phyloP scores from a whole-genome alignment of 2,329 filamentous ascomycete genomes.

The Alternaria infectoria region DNA sequence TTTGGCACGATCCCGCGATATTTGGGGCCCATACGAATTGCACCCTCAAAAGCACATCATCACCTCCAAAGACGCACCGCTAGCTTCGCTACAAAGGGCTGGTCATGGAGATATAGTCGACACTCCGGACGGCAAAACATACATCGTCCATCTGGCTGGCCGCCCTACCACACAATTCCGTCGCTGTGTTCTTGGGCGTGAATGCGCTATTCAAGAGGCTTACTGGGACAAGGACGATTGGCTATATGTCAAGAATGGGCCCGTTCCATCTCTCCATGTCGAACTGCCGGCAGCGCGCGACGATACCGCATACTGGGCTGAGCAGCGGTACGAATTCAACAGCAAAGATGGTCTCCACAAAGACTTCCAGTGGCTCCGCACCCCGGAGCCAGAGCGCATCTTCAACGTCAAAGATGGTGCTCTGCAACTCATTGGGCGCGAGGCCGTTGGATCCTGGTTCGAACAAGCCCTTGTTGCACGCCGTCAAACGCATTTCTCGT shows the following conservation, averaged over 20 bases:
- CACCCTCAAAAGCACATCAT: slow-evolving; percentile 52
- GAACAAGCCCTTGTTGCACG: slow-evolving; percentile 62
- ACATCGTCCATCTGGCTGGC: slow-evolving; percentile 44
- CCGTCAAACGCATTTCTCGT: slow-evolving; percentile 66
- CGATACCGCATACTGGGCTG: slow-evolving; percentile 46
- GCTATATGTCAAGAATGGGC: slow-evolving; percentile 67
- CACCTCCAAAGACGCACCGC: slow-evolving; percentile 47
- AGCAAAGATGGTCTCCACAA: slow-evolving; percentile 55
- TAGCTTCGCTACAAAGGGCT: slow-evolving; percentile 41
- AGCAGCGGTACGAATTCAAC: slow-evolving; percentile 57
- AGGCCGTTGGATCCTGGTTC: slow-evolving; percentile 56
- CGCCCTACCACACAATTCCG: slow-evolving; percentile 42
- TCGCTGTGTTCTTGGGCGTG: slow-evolving; percentile 46
- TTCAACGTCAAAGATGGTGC: slow-evolving; percentile 51
- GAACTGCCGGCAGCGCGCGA: slow-evolving; percentile 38
- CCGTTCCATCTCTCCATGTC: slow-evolving; percentile 51
- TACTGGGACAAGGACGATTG: slow-evolving; percentile 67
- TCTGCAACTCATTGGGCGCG: slow-evolving; percentile 62
- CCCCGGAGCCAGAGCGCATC: slow-evolving; percentile 57
- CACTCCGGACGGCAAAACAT: slow-evolving; percentile 40
- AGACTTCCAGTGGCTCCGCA: slow-evolving; percentile 65
- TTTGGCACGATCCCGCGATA: slow-evolving; percentile 46
- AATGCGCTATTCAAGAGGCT: slow-evolving; percentile 61
- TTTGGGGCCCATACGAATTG: slow-evolving; percentile 52
- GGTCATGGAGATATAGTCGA: slow-evolving; percentile 49